Conservation (phyloP, 371 early-diverging fungal genomes). For the Dinochytrium kinnereticum region DNA sequence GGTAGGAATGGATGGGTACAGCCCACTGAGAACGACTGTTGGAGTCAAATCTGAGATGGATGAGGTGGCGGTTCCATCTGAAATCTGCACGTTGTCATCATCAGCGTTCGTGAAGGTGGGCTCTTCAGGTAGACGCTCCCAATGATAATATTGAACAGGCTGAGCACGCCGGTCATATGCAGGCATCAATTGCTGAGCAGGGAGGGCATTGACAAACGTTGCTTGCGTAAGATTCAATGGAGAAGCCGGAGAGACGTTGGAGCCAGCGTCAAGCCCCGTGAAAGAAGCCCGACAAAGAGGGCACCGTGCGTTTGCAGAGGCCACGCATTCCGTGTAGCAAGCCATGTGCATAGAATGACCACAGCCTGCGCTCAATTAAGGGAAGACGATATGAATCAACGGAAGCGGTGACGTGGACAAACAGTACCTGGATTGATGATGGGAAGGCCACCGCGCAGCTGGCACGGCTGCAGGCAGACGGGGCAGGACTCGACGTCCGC, state of each 20-base stretch:
- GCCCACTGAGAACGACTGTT: not conserved
- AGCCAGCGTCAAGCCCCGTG: too few species aligned
- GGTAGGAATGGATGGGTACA: not conserved
- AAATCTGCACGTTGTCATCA: not conserved
- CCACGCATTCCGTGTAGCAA: conserved; percentile 8
- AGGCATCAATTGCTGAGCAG: too few species aligned
- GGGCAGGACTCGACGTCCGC: too few species aligned
- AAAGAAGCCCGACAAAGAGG: not conserved
- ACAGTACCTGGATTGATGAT: conserved; percentile 31
- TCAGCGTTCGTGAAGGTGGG: not conserved
- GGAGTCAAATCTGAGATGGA: not conserved
- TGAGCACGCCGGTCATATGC: too few species aligned
- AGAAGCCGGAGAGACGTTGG: not conserved
- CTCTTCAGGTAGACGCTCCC: too few species aligned
- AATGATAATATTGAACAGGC: too few species aligned
- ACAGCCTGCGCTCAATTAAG: too few species aligned
- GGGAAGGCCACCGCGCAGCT: conserved; percentile 20
- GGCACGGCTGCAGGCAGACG: conserved; percentile 15
- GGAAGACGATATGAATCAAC: too few species aligned
- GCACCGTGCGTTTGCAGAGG: not conserved
- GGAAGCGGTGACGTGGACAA: too few species aligned
- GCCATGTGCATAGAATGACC: conserved; percentile 22
- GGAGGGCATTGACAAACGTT: too few species aligned
- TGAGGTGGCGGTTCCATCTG: not conserved
- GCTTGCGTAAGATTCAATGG: too few species aligned